Evolutionary conservation across 2,329 filamentous ascomycete species (phyloP), one percentile per base, ranked within the genome.

Genomic region (Fusarium virguliforme): DNA sequence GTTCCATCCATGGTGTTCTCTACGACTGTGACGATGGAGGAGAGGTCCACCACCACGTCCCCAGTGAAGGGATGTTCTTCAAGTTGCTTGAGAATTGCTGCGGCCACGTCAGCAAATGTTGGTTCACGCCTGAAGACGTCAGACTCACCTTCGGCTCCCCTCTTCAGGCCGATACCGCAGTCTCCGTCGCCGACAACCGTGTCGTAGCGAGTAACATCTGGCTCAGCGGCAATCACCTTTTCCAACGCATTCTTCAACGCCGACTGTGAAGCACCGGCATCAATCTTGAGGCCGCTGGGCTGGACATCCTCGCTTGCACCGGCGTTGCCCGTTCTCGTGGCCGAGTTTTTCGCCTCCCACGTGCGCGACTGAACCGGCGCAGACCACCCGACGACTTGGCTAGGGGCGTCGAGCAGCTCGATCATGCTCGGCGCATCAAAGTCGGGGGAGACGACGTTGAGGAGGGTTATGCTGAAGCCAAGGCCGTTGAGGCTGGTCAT

Each of bases 141-240:
- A 30, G 24, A 75, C 82, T 79, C 81, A 87, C 85, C 89, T 85
- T 97, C 91, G n/a, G 94, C 94, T 54, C 94, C 94, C 68, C 94
- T 90, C 83, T 94, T 94, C 67, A 97, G 84, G 6, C 94, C 94
- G 64, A 94, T 93, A 9, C 94, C 94, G 76, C 94, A 97, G 81
- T 97, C 94, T 51, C 94, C 94, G 77, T 97, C 94, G 43, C 94
- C 94, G 26, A 97, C 94, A 12, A 96, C 89, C 0, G 94, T 97
- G 77, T 94, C 92, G 75, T 89, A 94, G 55, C 84, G 87, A 0
- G 92, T 94, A 56, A 94, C 86, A 56, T 93, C 90, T 1, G 91
- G 90, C 78, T 94, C 92, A 1, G 86, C 91, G 0, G 83, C 85
- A 68, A 94, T 87, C 13, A 94, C 83, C 37, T 84, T 85, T 54